Base-by-base conservation (phyloP, 1,284 basidiomycete genomes). In the Rhizoctonia solani region DNA sequence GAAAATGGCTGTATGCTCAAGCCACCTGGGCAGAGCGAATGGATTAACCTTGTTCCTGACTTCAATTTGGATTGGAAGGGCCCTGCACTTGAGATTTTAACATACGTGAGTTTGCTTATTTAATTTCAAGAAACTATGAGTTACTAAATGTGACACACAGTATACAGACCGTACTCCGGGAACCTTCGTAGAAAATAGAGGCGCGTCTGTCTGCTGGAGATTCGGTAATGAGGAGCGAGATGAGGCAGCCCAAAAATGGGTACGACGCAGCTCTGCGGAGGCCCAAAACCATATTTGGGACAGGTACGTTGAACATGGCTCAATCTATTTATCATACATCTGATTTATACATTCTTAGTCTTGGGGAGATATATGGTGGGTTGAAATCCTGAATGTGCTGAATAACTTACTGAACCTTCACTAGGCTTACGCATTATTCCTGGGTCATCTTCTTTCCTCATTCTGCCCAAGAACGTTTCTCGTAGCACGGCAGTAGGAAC, bases 281-380 rank as follows among this genome's bases (percentile, higher is more conserved):
- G 92, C 92, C 25, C 92, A 94, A 76, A 94, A 94, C 76, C 89
- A 94, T 74, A 91, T 95, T 71, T 93, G 90, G 75, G 91, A 92
- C 75, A 85, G 83, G 83, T 83, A 42, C 54, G 76, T 72, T 8
- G 19, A 71, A 61, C 69, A 19, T 14, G 9, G 32, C 19, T 53
- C 46, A 34, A 13, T 13, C 3, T 25, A 16, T n/a, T 46, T 13
- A 25, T 13, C 68, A 29, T 71, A 30, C 25, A 47, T 42, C 25
- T 53, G 19, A 30, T 37, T 69, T 54, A 39, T 59, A n/a, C n/a
- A 34, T n/a, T 58, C 44, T 30, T 55, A 88, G 87, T 73, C 83
- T 92, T 29, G 90, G 90, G 32, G 90, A 92, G 74, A 85, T 88
- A 0, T 92, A 89, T 73, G 87, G 69, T 69, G 25, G 34, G 56